Evolutionary conservation across 2,329 filamentous ascomycete species (phyloP), one percentile per base, ranked within the genome.

Genomic region (Sporothrix inflata): DNA sequence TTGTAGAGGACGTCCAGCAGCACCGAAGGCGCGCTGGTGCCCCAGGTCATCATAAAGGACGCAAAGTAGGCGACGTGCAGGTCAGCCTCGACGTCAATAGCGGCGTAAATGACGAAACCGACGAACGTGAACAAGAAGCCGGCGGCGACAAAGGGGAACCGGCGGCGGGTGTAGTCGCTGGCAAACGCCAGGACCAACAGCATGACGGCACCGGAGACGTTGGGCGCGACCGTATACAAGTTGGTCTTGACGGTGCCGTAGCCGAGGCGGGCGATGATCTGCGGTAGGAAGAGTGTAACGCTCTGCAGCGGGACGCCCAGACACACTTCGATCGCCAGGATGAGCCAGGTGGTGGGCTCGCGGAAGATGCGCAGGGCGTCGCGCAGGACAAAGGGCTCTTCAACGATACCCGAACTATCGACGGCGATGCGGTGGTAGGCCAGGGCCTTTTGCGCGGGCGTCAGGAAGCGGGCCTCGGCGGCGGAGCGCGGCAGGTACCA

Each of bases 11-110:
- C 38, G 72, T 88, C 84, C 82, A 90, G 83, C 14, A 94, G 83
- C 9, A 94, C 91, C 0, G 89, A 92, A 0, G 92, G 92, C 0
- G 92, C 91, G 0, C 89, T 90, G 0, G 91, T 93, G 19, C 92
- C 92, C 89, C 91, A 93, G 8, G 89, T 91, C 91, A 94, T 93
- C 90, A 94, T 91, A 79, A 94, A 94, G 70, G 87, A 89, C 7
- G 91, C 91, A 76, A 90, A 94, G 78, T 94, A 94, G 0, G 91
- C 91, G 21, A 93, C 84, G 3, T 86, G 84, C n/a, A 91, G 79
- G 51, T 91, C 83, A 3, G 82, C 77, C 49, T 87, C 79, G 19
- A 93, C 88, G 75, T 90, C 85, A 72, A 95, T 91, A 24, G 89
- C 85, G 0, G 75, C 76, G 67, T 92, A 94, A 78, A 95, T 92